phyloP scores from a whole-genome alignment of 2,329 filamentous ascomycete species.

The Ambrosiella xylebori region DNA sequence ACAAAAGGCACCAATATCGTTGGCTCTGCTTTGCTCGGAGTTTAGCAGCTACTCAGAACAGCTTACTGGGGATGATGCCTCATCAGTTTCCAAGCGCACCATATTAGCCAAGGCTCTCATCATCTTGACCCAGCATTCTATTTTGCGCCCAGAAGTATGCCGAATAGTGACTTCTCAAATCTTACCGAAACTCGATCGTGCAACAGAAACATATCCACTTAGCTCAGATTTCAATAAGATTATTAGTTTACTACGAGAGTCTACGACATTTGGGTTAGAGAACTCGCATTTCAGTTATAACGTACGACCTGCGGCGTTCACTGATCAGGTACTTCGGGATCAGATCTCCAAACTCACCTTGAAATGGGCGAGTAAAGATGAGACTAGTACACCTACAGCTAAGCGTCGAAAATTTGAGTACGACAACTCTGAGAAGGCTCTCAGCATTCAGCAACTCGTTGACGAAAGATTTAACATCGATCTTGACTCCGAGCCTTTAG shows the following conservation, averaged over 20 bases:
- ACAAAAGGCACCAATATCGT: constrained; percentile 15
- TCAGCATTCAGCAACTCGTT: constrained; percentile 3
- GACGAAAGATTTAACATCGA: constrained; percentile 19
- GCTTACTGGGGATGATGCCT: constrained; percentile 18
- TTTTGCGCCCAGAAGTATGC: constrained; percentile 1
- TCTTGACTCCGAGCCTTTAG: constrained; percentile 15
- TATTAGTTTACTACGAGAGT: constrained; percentile 5
- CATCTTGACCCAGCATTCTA: constrained; percentile 20
- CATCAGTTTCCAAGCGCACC: constrained; percentile 18
- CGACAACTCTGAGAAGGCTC: constrained; percentile 3
- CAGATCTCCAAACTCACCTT: constrained; percentile 19
- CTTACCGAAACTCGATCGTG: constrained; percentile 5
- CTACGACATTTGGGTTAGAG: background rate
- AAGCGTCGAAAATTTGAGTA: constrained; percentile 19
- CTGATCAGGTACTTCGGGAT: constrained; percentile 17
- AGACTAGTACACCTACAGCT: constrained; percentile 11
- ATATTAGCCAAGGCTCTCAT: constrained; percentile 24
- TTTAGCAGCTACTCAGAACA: constrained; percentile 20
- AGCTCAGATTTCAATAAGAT: constrained; percentile 4
- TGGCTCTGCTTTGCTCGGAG: constrained; percentile 28
- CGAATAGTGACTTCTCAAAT: constrained; percentile 10
- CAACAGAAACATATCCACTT: background rate
- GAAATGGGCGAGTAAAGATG: constrained; percentile 16
- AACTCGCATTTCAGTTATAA: constrained; percentile 6
- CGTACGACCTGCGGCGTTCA: constrained; percentile 12